These are phyloP conservation scores for Chondrus crispus DNA, from an alignment of 23 red algal genomes.

Conservation along the genomic window DNA sequence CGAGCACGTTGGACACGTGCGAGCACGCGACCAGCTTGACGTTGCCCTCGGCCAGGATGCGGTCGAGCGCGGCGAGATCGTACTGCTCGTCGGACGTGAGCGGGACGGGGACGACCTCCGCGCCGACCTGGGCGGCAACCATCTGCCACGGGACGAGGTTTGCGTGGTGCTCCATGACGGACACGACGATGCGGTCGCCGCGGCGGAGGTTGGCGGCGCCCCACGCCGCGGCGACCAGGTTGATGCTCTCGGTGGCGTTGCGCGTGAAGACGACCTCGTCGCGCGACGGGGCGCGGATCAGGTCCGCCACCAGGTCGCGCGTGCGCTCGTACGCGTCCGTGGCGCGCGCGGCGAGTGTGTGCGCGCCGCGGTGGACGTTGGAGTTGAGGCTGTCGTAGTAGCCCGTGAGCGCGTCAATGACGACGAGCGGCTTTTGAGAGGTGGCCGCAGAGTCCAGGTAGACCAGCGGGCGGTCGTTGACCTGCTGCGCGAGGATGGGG, in stretches of 20 bases:
- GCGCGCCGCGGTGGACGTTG: constrained; percentile 97
- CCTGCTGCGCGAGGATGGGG: constrained; percentile 54
- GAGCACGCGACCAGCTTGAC: constrained; percentile 86
- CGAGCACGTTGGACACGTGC: constrained; percentile 95
- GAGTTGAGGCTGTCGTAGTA: constrained; percentile 87
- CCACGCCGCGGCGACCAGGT: constrained; percentile 92
- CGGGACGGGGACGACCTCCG: constrained; percentile 53
- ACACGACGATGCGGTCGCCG: constrained; percentile 86
- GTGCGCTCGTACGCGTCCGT: constrained; percentile 89
- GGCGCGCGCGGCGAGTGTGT: constrained; percentile 84
- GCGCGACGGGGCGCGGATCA: constrained; percentile 68
- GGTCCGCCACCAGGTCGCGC: constrained; percentile 52
- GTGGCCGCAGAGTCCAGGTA: constrained; percentile 99
- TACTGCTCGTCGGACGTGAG: constrained; percentile 55
- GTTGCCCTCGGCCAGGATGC: constrained; percentile 32
- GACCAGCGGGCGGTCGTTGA: constrained; percentile 75
- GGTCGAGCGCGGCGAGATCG: constrained; percentile 51
- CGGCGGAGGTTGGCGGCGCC: constrained; percentile 56
- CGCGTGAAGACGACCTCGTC: constrained; percentile 93
- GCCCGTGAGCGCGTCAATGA: constrained; percentile 81
- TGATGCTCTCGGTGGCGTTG: constrained; percentile 97
- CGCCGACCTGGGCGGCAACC: constrained; percentile 72
- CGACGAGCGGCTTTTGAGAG: constrained; percentile 90
- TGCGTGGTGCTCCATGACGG: constrained; percentile 96
- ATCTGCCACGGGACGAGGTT: constrained; percentile 99